Base-by-base conservation (phyloP, 495 filamentous ascomycete genomes). In the Podospora comata region DNA sequence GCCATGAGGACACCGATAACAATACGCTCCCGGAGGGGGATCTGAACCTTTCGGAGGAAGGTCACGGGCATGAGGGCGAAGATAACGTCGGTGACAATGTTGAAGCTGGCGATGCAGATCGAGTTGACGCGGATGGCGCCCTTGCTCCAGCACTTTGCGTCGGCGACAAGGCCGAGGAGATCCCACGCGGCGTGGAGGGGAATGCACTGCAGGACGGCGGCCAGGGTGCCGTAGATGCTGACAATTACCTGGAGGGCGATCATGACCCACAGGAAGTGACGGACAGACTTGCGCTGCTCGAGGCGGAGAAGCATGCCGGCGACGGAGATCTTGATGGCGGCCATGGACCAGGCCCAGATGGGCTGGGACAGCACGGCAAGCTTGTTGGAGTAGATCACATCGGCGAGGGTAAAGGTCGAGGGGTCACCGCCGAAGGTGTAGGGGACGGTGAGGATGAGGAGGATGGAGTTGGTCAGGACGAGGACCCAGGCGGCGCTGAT, bases 281-380 rank as follows among this genome's bases (percentile, higher is more conserved):
- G 62, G 48, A 59, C 11, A 2, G 11, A 1, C n/a, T 56, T 65
- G 32, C 28, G 27, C 58, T 28, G 70, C 53, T 71, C 70, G 55
- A 71, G 66, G 1, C 70, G 70, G 15, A 71, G 64, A 20, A 71
- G 53, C 70, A 71, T 71, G 62, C 56, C 62, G 58, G 70, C 70
- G 19, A 71, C 66, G 13, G 70, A 68, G 53, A 71, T 66, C 55
- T 71, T 71, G 66, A 68, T 68, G 66, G 62, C 30, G 5, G 70
- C 60, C 70, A 71, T 71, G 59, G 70, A 68, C 70, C 66, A 68
- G 4, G 70, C 70, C 70, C 70, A 71, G 53, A 71, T 48, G 4
- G 70, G 70, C 54, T 71, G 70, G 26, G 70, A 68, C 16, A 71
- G n/a, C 57, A 68, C 32, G 59, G 70, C 70, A 59, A 62, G 60